Percentiles rank a stretch among this genome's conserved stretches.
phyloP scores from a whole-genome alignment of 306 rosid genomes.

The Acacia acuminata region DNA sequence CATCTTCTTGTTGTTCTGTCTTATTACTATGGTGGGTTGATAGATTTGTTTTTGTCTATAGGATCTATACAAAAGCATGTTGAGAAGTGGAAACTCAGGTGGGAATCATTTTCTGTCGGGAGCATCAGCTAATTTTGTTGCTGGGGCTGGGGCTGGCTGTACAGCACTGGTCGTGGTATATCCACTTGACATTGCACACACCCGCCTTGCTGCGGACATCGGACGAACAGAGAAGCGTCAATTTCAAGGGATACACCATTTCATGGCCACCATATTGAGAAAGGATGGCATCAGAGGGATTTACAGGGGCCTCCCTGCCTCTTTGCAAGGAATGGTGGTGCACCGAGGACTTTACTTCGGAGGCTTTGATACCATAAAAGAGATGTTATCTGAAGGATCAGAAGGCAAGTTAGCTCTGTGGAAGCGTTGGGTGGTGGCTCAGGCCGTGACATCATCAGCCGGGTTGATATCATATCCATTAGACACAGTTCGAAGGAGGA shows the following conservation, averaged over 20 bases:
- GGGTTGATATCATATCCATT: constrained; percentile 86
- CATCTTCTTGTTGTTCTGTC: background rate
- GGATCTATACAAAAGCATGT: constrained; percentile 85
- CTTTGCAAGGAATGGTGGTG: constrained; percentile 86
- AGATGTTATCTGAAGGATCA: constrained; percentile 54
- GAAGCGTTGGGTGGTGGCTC: constrained; percentile 91
- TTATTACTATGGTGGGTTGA: constrained; percentile 21
- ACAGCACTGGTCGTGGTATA: constrained; percentile 78
- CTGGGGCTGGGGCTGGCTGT: constrained; percentile 94
- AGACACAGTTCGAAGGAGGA: constrained; percentile 92
- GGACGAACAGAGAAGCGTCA: constrained; percentile 74
- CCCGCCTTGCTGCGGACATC: constrained; percentile 94
- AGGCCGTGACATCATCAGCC: constrained; percentile 90
- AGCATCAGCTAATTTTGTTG: constrained; percentile 74
- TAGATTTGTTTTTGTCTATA: constrained; percentile 37
- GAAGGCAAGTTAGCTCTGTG: constrained; percentile 60
- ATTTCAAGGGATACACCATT: constrained; percentile 88
- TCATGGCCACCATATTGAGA: constrained; percentile 58
- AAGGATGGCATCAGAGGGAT: constrained; percentile 77
- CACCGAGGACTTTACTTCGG: constrained; percentile 96
- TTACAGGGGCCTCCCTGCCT: constrained; percentile 94
- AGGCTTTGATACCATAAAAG: constrained; percentile 90
- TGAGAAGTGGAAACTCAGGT: constrained; percentile 52
- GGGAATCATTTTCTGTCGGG: constrained; percentile 60
- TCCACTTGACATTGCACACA: constrained; percentile 94